These are phyloP conservation scores for Penicillium dipodomyicola DNA, from an alignment of 495 filamentous ascomycete species.

Conservation along the genomic window DNA sequence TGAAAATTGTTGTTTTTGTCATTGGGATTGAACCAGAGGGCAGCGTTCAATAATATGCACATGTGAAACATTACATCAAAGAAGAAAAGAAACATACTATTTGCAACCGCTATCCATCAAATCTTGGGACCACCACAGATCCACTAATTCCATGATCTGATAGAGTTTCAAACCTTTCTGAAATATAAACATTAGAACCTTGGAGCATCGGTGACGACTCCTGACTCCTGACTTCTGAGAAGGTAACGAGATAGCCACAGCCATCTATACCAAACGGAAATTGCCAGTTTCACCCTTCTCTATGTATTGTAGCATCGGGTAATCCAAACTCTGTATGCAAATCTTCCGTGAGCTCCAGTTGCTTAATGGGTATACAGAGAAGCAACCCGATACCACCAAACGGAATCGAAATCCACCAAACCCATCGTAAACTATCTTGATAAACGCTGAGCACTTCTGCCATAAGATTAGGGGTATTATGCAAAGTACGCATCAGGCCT, in stretches of 20 bases:
- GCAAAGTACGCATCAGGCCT: slow-evolving; percentile 1
- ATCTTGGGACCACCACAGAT: neutral
- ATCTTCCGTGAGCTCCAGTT: slow-evolving; percentile 2
- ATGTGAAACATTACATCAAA: neutral
- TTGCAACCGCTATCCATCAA: neutral
- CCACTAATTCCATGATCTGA: slow-evolving; percentile 20
- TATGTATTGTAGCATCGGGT: neutral
- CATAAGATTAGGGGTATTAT: neutral
- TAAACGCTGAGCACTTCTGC: slow-evolving; percentile 8
- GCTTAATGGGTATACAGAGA: slow-evolving; percentile 4
- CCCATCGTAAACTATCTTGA: slow-evolving; percentile 7
- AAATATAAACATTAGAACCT: neutral
- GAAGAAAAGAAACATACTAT: neutral
- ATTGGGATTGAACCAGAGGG: neutral
- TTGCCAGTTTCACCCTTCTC: neutral
- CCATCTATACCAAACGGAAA: neutral
- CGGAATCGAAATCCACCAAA: slow-evolving; percentile 8
- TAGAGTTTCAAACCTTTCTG: slow-evolving; percentile 15
- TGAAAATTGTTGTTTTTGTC: neutral
- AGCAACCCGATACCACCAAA: slow-evolving; percentile 5
- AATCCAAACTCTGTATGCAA: slow-evolving; percentile 10
- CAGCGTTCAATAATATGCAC: neutral
- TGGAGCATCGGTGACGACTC: neutral
- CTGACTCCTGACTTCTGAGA: neutral
- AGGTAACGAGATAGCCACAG: neutral